Conservation (phyloP, 75 land plant species). For the Larix kaempferi region DNA sequence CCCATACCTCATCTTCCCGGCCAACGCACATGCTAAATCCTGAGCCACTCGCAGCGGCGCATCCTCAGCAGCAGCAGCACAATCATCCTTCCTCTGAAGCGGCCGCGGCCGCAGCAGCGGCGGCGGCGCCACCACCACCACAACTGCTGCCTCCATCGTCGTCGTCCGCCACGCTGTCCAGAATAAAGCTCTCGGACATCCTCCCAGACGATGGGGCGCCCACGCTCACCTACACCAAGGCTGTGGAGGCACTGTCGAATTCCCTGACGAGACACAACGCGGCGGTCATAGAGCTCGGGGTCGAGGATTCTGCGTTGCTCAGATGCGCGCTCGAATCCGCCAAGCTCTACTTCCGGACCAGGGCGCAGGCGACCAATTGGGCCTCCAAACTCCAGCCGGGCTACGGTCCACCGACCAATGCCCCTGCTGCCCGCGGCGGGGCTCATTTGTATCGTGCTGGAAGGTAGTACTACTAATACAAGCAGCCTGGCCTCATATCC, state of each 20-base stretch:
- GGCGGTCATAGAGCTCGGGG: conserved; percentile 66
- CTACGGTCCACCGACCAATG: conserved; percentile 12
- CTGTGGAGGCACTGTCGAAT: conserved; percentile 66
- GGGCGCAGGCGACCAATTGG: conserved; percentile 18
- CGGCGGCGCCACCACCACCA: background rate
- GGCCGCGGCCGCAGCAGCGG: background rate
- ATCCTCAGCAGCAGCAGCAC: background rate
- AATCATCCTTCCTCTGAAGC: background rate
- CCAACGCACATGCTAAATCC: background rate
- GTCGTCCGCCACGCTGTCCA: conserved; percentile 14
- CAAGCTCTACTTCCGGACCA: conserved; percentile 61
- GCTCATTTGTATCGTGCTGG: conserved; percentile 80
- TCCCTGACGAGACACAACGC: conserved; percentile 75
- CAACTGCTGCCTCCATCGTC: background rate
- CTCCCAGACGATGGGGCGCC: conserved; percentile 83
- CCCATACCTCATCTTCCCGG: background rate
- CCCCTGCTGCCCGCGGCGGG: conserved; percentile 25
- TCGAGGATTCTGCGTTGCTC: conserved; percentile 58
- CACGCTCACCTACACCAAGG: conserved; percentile 39
- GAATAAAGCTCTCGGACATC: conserved; percentile 70
- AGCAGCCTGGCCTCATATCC: background rate
- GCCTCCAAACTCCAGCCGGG: conserved; percentile 21
- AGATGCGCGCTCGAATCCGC: conserved; percentile 77
- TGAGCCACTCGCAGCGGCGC: conserved; percentile 2
- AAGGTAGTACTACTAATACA: conserved; percentile 28